Conservation (phyloP, 768 basidiomycete genomes). For the Filobasidium wieringae region DNA sequence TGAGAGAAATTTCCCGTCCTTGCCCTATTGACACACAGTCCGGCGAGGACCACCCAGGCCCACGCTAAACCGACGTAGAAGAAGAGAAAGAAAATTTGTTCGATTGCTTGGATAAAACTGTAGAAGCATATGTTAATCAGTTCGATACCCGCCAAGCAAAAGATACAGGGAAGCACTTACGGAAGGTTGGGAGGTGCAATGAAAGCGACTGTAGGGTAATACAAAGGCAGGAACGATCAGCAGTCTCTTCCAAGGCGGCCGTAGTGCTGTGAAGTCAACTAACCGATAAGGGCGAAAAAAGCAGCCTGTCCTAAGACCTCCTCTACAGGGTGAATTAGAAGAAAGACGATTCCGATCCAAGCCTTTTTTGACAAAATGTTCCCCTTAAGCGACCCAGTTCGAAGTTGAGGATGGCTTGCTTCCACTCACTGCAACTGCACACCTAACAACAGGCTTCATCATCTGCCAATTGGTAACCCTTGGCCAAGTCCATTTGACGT, state of each 20-base stretch:
- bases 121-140: not conserved
- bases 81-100: conserved; percentile 28
- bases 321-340: conserved; percentile 23
- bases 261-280: not conserved
- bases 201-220: conserved; percentile 30
- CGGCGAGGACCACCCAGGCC: conserved; percentile 33
- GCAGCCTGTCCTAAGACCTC: conserved; percentile 28
- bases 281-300: not conserved
- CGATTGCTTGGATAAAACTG: conserved; percentile 26
- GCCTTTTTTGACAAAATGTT: conserved; percentile 12
- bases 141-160: not conserved
- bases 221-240: conserved; percentile 17
- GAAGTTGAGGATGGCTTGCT: not conserved
- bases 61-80: conserved; percentile 30
- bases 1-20: conserved; percentile 19
- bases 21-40: conserved; percentile 24
- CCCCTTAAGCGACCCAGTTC: not conserved
- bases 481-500: conserved; percentile 19
- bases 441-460: conserved; percentile 31
- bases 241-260: not conserved
- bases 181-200: conserved; percentile 30
- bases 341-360: conserved; percentile 31
- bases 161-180: not conserved
- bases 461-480: conserved; percentile 19
- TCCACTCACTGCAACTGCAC: conserved; percentile 23